Base-by-base conservation (phyloP, 768 basidiomycete species). In the Naematelia encephala region DNA sequence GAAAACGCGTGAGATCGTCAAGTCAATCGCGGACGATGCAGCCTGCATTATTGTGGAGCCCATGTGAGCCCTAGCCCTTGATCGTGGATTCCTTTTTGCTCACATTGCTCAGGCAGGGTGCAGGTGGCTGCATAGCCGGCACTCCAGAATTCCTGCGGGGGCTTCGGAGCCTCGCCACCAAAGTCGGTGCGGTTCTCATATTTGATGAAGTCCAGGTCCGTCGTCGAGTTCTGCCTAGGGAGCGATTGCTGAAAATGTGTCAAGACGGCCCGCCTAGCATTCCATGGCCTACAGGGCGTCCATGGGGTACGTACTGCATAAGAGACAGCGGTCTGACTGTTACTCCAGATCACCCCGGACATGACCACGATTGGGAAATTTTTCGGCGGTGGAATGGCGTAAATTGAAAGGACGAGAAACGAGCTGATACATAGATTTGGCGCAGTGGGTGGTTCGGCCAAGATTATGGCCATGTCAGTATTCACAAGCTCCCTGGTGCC, bases 341-440 rank as follows among this genome's bases (percentile, higher is more conserved):
- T 4, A 5, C 34, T 14, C 5, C 11, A 58, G 56, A 56, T 61
- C 42, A 51, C 34, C 4, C 59, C 59, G n/a, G 59, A 61, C 42
- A 50, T 66, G 57, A 66, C 64, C 12, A 60, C 58, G 1, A 21
- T 66, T 4, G 64, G 64, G 43, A 66, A 66, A 46, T 62, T 61
- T 54, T 62, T 59, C 45, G 64, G 64, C 8, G 64, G 64, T 19
- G 64, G 64, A 19, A 62, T 64, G 42, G 60, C 60, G 13, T 66
- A 16, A 39, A 16, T 39, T 39, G 8, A 39, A 39, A 39, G 16
- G 16, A 8, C 16, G 34, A 8, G 34, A 39, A 8, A 39, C 8
- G 34, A 39, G 34, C 16, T 39, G 34, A 39, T 16, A n/a, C 34
- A 39, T 8, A 39, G 34, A 39, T 39, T 66, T 54, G 64, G 64